Evolutionary conservation across 1,139 yeast species (phyloP), one percentile per base, ranked within the genome.

Genomic region (Lizanozyma gosingica): DNA sequence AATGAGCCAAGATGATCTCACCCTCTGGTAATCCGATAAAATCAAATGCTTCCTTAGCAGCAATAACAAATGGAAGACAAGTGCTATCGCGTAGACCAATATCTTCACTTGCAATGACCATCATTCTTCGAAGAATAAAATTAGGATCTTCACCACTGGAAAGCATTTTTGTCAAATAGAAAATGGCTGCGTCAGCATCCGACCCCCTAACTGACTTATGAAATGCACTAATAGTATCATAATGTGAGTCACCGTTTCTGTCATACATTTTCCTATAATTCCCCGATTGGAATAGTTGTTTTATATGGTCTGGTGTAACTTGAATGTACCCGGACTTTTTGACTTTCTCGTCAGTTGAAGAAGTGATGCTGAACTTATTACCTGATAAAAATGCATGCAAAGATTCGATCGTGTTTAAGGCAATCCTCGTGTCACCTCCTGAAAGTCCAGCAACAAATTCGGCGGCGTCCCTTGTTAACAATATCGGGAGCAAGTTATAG

Each of bases 1-100:
- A 87, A 51, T 92, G 98, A 0, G 92, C 98, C 38, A 92, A 63
- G 2, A 88, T 79, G 33, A 86, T 71, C 55, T 92, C 97, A 2
- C 94, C 94, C 55, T 94, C 98, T 0, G 99, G 99, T 75, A 92
- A 72, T 0, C 99, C 99, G n/a, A 92, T 73, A 59, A 84, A 87
- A 60, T 87, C 94, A 3, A 86, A 78, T 0, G 97, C 90, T 39
- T 86, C 87, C 55, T 83, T 86, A 0, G 94, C 78, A 0, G 97
- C 80, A 2, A 85, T 73, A 1, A 94, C 92, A 60, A 92, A 81
- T 1, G 97, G 95, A 35, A 94, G 63, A 50, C 95, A 80, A 0
- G 83, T 60, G 42, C 90, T 86, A 57, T 94, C 97, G 9, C 84
- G 65, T 3, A 84, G 62, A 0, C 97, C 97, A 32, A 88, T 67